Conservation (phyloP, 805 yeast genomes). For the Blastobotrys robertii region DNA sequence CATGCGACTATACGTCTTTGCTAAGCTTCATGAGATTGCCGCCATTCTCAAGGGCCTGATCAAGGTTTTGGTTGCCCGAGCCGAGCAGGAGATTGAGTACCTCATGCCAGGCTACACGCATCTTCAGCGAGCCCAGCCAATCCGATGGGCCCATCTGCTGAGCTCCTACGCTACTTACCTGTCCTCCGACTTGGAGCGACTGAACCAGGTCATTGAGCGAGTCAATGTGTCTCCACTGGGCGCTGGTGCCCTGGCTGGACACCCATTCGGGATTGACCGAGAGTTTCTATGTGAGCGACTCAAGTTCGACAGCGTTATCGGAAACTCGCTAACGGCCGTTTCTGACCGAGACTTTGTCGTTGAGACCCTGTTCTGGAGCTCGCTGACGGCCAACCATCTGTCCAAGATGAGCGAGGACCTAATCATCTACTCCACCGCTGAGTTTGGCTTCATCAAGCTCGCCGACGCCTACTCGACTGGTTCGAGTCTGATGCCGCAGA, state of each 20-base stretch:
- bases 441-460: conserved; percentile 85
- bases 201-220: conserved; percentile 69
- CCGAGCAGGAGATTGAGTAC: conserved; percentile 75
- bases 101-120: conserved; percentile 99
- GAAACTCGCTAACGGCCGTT: conserved; percentile 94
- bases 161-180: conserved; percentile 91
- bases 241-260: conserved; percentile 97
- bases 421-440: conserved; percentile 93
- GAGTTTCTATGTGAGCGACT: conserved; percentile 74
- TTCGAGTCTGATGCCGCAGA: conserved; percentile 97
- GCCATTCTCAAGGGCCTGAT: conserved; percentile 53
- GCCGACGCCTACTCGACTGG: conserved; percentile 99
- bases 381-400: conserved; percentile 89
- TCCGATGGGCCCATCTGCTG: conserved; percentile 98
- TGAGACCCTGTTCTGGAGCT: conserved; percentile 91
- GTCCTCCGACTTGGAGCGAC: conserved; percentile 79
- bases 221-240: conserved; percentile 89
- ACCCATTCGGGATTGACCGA: conserved; percentile 97
- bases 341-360: conserved; percentile 96
- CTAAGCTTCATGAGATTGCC: conserved; percentile 50
- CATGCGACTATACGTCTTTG: conserved; percentile 89
- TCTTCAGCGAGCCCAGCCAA: conserved; percentile 98
- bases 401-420: conserved; percentile 92
- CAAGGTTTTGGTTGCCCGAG: conserved; percentile 59
- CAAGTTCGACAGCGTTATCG: conserved; percentile 79